Base-by-base conservation (phyloP, 176 grass and related monocot species). In the Tillandsia leiboldiana region DNA sequence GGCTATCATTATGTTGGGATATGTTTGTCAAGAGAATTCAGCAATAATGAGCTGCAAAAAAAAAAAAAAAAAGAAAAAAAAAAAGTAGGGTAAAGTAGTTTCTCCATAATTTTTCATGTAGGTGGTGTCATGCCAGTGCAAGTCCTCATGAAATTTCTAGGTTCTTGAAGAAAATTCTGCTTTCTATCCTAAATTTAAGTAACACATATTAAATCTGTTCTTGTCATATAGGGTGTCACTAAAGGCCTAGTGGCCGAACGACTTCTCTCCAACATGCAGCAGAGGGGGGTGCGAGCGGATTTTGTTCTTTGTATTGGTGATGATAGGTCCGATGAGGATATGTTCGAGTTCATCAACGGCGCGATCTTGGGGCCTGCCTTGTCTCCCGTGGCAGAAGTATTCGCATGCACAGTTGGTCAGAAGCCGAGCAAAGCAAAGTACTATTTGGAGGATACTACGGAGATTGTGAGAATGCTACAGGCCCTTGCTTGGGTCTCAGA, bases 401-500 rank as follows among this genome's bases (percentile, higher is more conserved):
- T 83, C 20, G 80, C 80, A 22, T 87, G 85, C 76, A 87, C 85
- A 0, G 77, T 87, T 48, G 85, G 85, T 2, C 80, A 87, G 50
- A 87, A 87, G 26, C 85, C 85, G 14, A 82, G 85, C 76, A 87
- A 80, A 63, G 85, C 85, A 2, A 87, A 83, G 67, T 87, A 83
- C 63, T 87, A 83, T 59, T 64, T 87, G 68, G 85, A 87, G 49
- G 85, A 87, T 48, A 79, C 76, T 0, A 56, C 14, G 3, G 85
- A 87, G 71, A 76, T 87, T 13, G 59, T 87, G n/a, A 69, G 80
- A 51, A 83, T 87, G 80, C 63, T 87, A 56, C 80, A 80, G 29
- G 80, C 49, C 64, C 80, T 87, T 2, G 85, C 76, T 11, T 47
- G 47, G 27, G 76, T 74, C 15, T 87, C 85, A 9, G 85, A 79